These are phyloP conservation scores for Alternaria alternata DNA, from an alignment of 2,329 filamentous ascomycete species.

Conservation along the genomic window DNA sequence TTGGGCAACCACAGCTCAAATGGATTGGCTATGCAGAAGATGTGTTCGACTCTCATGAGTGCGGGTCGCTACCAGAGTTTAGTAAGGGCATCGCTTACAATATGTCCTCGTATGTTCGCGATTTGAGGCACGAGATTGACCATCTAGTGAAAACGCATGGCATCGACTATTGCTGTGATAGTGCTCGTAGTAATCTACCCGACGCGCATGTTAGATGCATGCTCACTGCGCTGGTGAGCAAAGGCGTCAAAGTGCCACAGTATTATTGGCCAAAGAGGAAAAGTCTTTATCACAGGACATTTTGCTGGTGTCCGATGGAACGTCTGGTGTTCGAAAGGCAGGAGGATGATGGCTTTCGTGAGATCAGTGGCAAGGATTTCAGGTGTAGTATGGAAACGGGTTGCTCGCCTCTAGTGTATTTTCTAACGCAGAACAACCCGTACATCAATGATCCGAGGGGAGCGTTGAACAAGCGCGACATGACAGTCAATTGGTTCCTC, in stretches of 20 bases:
- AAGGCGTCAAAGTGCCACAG: accelerated
- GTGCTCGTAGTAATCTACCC: not conserved
- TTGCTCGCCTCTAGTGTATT: not conserved
- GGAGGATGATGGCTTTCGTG: accelerated
- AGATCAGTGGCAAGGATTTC: not conserved
- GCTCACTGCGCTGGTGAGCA: not conserved
- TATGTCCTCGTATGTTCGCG: not conserved
- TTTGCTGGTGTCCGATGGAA: no score
- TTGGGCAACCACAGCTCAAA: no score
- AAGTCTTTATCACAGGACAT: not conserved
- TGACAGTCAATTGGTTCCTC: not conserved
- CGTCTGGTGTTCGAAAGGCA: not conserved
- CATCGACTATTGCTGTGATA: not conserved
- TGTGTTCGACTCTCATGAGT: no score
- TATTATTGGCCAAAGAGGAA: not conserved
- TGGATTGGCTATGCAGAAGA: no score
- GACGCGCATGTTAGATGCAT: not conserved
- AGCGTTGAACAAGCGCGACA: accelerated
- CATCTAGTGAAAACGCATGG: not conserved
- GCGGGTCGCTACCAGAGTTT: no score
- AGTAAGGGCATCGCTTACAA: no score
- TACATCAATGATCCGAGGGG: no score
- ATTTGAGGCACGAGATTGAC: not conserved
- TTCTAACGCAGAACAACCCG: not conserved
- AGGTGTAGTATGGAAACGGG: accelerated